A percentile compares a stretch with the other conserved stretches of the same genome.
Conservation (phyloP, 164 flowering plant species). For the Brasenia schreberi region DNA sequence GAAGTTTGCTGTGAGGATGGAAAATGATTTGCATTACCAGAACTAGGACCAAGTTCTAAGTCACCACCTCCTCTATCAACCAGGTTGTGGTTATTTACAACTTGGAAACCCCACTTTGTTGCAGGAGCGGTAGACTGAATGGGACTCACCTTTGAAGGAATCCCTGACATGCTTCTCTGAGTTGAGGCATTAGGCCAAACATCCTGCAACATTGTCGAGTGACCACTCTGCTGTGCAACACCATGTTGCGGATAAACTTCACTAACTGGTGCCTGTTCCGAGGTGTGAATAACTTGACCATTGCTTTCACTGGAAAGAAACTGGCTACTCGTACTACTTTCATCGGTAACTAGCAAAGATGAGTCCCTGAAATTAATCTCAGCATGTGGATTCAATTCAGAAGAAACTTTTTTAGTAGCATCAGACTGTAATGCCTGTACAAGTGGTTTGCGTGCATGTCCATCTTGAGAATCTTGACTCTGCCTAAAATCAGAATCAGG, state of each 20-base stretch:
- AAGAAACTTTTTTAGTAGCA: conserved; percentile 4
- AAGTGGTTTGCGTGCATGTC: conserved; percentile 20
- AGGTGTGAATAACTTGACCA: conserved; percentile 21
- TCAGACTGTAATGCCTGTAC: conserved; percentile 19
- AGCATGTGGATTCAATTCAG: neutral
- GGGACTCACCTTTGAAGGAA: conserved; percentile 16
- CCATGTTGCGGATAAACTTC: conserved; percentile 19
- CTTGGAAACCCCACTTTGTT: conserved; percentile 18
- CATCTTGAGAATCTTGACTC: conserved; percentile 14
- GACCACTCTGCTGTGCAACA: conserved; percentile 24
- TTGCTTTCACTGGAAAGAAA: conserved; percentile 8
- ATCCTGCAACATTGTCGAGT: conserved; percentile 25
- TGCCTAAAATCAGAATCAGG: conserved; percentile 21
- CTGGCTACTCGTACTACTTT: neutral
- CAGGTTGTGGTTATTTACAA: conserved; percentile 21
- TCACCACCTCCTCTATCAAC: conserved; percentile 14
- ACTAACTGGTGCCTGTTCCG: conserved; percentile 22
- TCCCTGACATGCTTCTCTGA: conserved; percentile 21
- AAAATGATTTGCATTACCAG: conserved; percentile 17
- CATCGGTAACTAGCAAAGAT: neutral
- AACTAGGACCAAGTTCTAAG: conserved; percentile 19
- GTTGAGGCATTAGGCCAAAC: conserved; percentile 33
- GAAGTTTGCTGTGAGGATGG: conserved; percentile 12
- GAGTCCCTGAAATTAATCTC: neutral
- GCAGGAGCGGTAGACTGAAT: conserved; percentile 19